Evolutionary conservation across 495 filamentous ascomycete genomes (phyloP), one percentile per base, ranked within the genome.

Genomic region (Venustampulla echinocandica): DNA sequence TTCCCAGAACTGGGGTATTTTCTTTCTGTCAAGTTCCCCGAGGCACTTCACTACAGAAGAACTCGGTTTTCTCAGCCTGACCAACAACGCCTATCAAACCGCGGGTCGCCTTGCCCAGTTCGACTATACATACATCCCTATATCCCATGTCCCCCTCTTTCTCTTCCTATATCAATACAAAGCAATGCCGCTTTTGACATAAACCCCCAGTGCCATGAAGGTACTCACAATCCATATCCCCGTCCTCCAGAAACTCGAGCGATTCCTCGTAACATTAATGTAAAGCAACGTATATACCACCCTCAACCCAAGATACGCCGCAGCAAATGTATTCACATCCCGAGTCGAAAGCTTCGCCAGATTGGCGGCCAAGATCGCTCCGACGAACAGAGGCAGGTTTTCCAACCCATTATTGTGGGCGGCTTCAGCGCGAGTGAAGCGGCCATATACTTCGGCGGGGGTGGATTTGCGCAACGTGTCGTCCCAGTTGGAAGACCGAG

Each of bases 321-420:
- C 50, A 15, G 46, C 54, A 10, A 64, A 57, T 10, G 25, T 18
- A 34, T 63, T 63, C 32, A 63, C 10, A 4, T 18, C 48, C 13
- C 30, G 37, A 13, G 33, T 17, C 42, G 58, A 47, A 10, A 68
- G 20, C 14, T 53, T 49, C 6, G 59, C 65, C 42, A 65, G 45
- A 34, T 65, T 67, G 2, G 59, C 62, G n/a, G 57, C 49, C 24
- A 66, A 50, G 22, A 70, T 57, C 11, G 66, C 61, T 0, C 61
- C 56, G 1, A 57, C 51, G 38, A 71, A 64, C 5, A 68, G 45
- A 15, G 65, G 62, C 21, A 69, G 42, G 24, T 64, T 69, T 50
- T 72, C 68, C 44, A 67, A 56, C 10, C 57, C 57, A 48, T 72
- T 70, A 2, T 53, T 46, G 45, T 70, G 66, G 15, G 62, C 66